A percentile compares a stretch with the other conserved stretches of the same genome.
phyloP scores from a whole-genome alignment of 768 basidiomycete genomes.

The Panellus pusillus region DNA sequence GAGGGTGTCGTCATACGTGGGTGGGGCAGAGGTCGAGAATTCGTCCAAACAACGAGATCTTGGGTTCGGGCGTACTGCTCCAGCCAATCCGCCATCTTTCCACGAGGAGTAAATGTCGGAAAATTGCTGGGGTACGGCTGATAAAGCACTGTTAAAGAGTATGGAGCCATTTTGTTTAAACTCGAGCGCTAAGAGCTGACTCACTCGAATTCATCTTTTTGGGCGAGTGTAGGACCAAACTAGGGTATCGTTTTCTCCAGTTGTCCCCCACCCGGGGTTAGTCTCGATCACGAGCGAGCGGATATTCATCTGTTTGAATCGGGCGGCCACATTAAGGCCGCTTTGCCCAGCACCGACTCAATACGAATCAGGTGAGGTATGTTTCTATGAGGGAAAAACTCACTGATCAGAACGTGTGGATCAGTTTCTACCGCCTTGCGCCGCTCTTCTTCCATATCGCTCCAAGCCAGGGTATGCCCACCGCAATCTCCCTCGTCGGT shows the following conservation, averaged over 20 bases:
- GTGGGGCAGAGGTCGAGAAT: conserved; percentile 29
- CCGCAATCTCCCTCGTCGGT: conserved; percentile 16
- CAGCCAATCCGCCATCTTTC: conserved; percentile 46
- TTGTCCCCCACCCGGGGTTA: conserved; percentile 37
- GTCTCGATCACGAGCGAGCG: conserved; percentile 38
- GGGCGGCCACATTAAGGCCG: conserved; percentile 43
- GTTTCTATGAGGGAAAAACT: background rate
- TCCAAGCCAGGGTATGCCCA: conserved; percentile 17
- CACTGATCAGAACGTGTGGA: conserved; percentile 25
- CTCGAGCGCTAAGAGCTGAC: conserved; percentile 7
- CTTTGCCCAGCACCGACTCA: conserved; percentile 46
- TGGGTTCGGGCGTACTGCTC: conserved; percentile 41
- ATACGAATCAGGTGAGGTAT: background rate
- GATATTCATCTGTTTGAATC: conserved; percentile 42
- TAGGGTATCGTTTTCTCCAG: conserved; percentile 45
- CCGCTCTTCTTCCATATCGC: conserved; percentile 11
- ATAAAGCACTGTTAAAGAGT: conserved; percentile 36
- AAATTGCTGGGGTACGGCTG: conserved; percentile 38
- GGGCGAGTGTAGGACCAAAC: conserved; percentile 44
- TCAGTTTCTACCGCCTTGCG: conserved; percentile 17
- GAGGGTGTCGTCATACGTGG: conserved; percentile 34
- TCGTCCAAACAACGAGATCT: conserved; percentile 46
- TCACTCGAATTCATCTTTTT: conserved; percentile 17
- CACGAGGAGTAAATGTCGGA: conserved; percentile 41
- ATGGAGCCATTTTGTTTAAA: background rate